These are phyloP conservation scores for Microascus cirrosus DNA, from an alignment of 2,329 filamentous ascomycete genomes.

Conservation along the genomic window DNA sequence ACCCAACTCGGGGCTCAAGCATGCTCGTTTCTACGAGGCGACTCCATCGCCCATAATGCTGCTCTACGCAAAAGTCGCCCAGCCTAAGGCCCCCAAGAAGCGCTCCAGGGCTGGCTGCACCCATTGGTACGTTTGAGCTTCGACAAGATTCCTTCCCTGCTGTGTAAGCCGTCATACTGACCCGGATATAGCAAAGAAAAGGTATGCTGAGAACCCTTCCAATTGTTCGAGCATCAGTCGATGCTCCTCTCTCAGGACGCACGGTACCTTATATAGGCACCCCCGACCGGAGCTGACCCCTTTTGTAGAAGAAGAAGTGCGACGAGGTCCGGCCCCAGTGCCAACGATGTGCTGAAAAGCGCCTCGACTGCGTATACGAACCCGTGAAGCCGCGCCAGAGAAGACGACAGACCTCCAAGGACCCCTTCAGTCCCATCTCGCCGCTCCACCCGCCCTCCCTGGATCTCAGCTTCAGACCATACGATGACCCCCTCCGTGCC, in stretches of 20 bases:
- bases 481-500: not conserved
- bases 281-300: not conserved
- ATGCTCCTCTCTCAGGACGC: not conserved
- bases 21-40: not conserved
- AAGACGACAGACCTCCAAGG: constrained; percentile 17
- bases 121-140: constrained; percentile 28
- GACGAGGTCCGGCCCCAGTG: constrained; percentile 40
- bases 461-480: not conserved
- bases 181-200: constrained; percentile 36
- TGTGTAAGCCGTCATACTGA: not conserved
- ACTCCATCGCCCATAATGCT: constrained; percentile 19
- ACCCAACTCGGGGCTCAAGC: not conserved
- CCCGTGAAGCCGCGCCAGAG: constrained; percentile 28
- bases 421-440: not conserved
- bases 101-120: constrained; percentile 47
- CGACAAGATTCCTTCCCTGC: not conserved
- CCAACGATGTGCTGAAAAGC: constrained; percentile 36
- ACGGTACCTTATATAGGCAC: not conserved
- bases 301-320: constrained; percentile 45
- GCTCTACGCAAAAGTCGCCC: constrained; percentile 44
- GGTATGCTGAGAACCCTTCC: constrained; percentile 22
- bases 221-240: not conserved
- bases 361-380: constrained; percentile 38
- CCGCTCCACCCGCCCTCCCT: not conserved
- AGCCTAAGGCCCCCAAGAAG: constrained; percentile 47